phyloP scores from a whole-genome alignment of 345 rosid genomes.

The Pelargonium nanum region DNA sequence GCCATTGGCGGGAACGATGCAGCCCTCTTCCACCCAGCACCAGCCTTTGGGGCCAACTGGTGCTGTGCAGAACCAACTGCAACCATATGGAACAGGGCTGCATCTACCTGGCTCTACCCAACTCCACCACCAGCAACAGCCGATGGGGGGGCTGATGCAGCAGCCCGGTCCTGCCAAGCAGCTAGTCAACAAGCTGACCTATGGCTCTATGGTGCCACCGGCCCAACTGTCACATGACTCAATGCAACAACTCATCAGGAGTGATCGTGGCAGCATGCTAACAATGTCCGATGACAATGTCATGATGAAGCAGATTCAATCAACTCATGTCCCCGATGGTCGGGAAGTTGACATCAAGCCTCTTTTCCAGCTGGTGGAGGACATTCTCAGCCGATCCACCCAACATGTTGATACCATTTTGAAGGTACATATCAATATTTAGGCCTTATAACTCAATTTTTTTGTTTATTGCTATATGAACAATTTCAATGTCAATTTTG shows the following conservation, averaged over 20 bases:
- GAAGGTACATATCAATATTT: slow-evolving; percentile 32
- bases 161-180: background rate
- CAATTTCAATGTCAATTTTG: background rate
- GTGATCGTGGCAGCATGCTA: slow-evolving; percentile 24
- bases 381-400: slow-evolving; percentile 47
- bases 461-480: too few species aligned
- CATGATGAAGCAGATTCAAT: slow-evolving; percentile 49
- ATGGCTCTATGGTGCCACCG: background rate
- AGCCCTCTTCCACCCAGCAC: background rate
- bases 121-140: background rate
- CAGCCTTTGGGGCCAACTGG: background rate
- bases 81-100: background rate
- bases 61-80: background rate
- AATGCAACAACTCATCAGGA: slow-evolving; percentile 15
- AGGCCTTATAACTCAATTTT: too few species aligned
- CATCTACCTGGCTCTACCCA: background rate
- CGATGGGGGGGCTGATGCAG: background rate
- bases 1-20: background rate
- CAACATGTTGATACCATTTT: slow-evolving; percentile 24
- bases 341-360: slow-evolving; percentile 43
- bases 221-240: background rate
- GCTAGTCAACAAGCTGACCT: background rate
- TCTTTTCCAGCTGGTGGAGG: slow-evolving; percentile 54
- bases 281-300: slow-evolving; percentile 44
- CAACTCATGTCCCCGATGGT: slow-evolving; percentile 58